Base-by-base conservation (phyloP, 495 filamentous ascomycete species). In the Penicillium pulvis region DNA sequence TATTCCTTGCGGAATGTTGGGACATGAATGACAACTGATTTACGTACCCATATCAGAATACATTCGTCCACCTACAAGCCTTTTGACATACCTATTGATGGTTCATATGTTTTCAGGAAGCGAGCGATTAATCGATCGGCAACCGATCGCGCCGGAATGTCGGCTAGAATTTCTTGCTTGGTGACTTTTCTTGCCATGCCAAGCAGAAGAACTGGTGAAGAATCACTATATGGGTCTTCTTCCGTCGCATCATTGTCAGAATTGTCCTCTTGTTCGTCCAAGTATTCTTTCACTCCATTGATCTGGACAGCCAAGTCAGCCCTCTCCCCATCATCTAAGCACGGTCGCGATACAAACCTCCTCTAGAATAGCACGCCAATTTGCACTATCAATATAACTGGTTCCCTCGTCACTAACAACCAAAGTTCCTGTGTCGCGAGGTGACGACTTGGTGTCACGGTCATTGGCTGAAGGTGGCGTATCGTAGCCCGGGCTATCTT, bases 401-500 rank as follows among this genome's bases (percentile, higher is more conserved):
- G 72, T 73, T 11, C 74, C 77, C 8, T 71, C 68, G 12, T 75
- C 57, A 20, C 75, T 68, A 30, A 97, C 88, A 60, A 88, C 87
- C 63, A 97, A 78, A 44, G 89, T 83, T 10, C 93, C 93, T 8
- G 71, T 56, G 36, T 66, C 67, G 42, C 47, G 56, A 2, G 62
- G 60, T 11, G 62, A 56, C 23, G 42, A 24, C 42, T 82, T 83
- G 19, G 84, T 78, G 7, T 90, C 80, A 23, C 87, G 85, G 57
- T 93, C 89, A 17, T 86, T 81, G 54, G 91, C 87, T 63, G 88
- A 88, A 2, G 63, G 56, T 1, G 69, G 67, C 24, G 70, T 71
- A 9, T 63, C 54, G 45, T 62, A 64, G 17, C 8, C 57, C 2
- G 10, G 52, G 2, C n/a, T 2, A 41, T 42, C 33, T 35, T 51